Evolutionary conservation across 345 rosid genomes (phyloP).

Genomic region (Moricandia arvensis): DNA sequence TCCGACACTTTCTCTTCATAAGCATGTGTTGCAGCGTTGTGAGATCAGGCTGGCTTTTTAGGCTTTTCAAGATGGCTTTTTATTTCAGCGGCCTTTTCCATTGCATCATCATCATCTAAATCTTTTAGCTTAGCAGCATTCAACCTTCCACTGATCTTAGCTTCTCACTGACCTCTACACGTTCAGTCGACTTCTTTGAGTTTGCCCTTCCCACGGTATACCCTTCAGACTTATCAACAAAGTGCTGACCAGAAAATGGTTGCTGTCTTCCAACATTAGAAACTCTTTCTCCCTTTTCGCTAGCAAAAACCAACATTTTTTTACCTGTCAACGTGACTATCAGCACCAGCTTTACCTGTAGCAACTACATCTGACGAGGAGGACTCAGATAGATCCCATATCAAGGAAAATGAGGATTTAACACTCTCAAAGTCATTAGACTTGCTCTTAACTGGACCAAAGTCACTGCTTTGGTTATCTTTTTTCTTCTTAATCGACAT

Average conservation of each 20-base stretch:
- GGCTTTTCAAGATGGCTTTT: conserved; percentile 30
- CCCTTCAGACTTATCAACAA: conserved; percentile 39
- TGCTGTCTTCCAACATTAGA: conserved; percentile 21
- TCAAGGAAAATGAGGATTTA: conserved; percentile 48
- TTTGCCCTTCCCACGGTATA: conserved; percentile 27
- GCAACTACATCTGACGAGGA: conserved; percentile 28
- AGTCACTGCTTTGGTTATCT: conserved; percentile 26
- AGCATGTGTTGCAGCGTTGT: conserved; percentile 39
- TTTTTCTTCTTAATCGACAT: conserved; percentile 69
- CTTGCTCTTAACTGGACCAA: too few species aligned
- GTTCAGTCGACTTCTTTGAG: conserved; percentile 28
- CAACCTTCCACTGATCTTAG: conserved; percentile 41
- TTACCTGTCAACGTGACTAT: conserved; percentile 16
- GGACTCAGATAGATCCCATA: conserved; percentile 24
- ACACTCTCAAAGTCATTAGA: conserved; percentile 39
- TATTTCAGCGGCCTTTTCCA: conserved; percentile 34
- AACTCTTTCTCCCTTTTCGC: conserved; percentile 20
- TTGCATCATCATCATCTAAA: conserved; percentile 42
- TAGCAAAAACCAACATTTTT: conserved; percentile 23
- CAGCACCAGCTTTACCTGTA: conserved; percentile 14
- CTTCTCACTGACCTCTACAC: conserved; percentile 36
- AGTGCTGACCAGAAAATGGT: conserved; percentile 30
- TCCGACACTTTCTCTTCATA: conserved; percentile 34
- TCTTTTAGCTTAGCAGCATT: conserved; percentile 38
- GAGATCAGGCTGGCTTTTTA: conserved; percentile 33